Percentiles rank a stretch among this genome's conserved stretches.
phyloP scores from a whole-genome alignment of 257 asterid genomes.

The Lantana camara region DNA sequence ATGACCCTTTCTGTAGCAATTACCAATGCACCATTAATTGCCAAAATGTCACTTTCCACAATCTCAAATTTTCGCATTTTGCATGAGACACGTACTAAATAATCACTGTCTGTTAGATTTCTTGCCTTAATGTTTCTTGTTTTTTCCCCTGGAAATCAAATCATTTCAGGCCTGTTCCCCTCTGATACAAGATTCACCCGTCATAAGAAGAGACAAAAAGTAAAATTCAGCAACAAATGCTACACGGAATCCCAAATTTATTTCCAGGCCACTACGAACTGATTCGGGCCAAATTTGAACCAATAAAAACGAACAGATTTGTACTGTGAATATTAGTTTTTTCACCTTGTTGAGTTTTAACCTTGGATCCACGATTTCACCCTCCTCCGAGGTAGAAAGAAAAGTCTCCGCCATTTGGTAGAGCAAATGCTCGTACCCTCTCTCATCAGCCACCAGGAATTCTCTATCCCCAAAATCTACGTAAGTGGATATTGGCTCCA shows the following conservation, averaged over 20 bases:
- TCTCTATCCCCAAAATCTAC: slow-evolving; percentile 89
- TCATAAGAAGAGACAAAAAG: slow-evolving; percentile 14
- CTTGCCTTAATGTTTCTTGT: slow-evolving; percentile 6
- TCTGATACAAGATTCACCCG: slow-evolving; percentile 26
- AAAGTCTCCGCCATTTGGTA: slow-evolving; percentile 67
- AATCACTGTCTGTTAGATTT: slow-evolving; percentile 27
- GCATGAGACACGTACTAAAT: slow-evolving; percentile 29
- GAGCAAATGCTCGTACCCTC: slow-evolving; percentile 90
- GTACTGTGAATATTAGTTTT: background rate
- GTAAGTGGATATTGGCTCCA: slow-evolving; percentile 88
- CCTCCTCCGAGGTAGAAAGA: slow-evolving; percentile 56
- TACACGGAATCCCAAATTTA: background rate
- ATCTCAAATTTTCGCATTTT: too few relatives aligned
- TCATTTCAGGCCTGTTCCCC: background rate
- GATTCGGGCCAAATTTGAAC: too few relatives aligned
- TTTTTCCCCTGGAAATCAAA: slow-evolving; percentile 3
- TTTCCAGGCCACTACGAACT: background rate
- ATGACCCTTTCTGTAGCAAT: too few relatives aligned
- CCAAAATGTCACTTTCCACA: slow-evolving; percentile 28
- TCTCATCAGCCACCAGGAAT: slow-evolving; percentile 82
- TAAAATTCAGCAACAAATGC: slow-evolving; percentile 8
- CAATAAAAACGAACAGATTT: too few relatives aligned
- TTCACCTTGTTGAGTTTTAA: slow-evolving; percentile 76
- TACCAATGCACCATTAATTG: too few relatives aligned
- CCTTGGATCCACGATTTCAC: slow-evolving; percentile 63